Evolutionary conservation across 73 alveolate genomes (phyloP).

Genomic region (Paramecium pentaurelia): DNA sequence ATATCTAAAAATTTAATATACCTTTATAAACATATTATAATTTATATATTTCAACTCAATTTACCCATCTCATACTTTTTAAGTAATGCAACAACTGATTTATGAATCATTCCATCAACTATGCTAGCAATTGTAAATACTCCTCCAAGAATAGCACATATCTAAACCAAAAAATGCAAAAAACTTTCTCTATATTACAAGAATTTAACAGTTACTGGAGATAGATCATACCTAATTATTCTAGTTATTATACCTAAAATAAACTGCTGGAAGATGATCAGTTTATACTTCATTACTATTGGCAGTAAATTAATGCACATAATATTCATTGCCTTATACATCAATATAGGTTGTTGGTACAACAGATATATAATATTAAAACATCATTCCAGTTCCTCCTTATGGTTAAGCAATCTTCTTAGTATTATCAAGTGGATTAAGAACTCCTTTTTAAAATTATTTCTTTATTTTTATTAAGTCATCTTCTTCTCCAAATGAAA

Average conservation of each 20-base stretch:
- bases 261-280: conserved; percentile 76
- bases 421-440: conserved; percentile 77
- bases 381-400: conserved; percentile 27
- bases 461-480: conserved; percentile 70
- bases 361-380: conserved; percentile 85
- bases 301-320: conserved; percentile 86
- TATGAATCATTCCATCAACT: conserved; percentile 79
- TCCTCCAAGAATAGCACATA: conserved; percentile 99
- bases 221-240: conserved; percentile 83
- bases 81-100: conserved; percentile 66
- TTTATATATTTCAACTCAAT: conserved; percentile 58
- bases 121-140: conserved; percentile 96
- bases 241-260: conserved; percentile 57
- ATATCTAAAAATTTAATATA: too few species aligned
- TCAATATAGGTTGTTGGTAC: conserved; percentile 92
- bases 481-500: conserved; percentile 83
- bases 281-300: conserved; percentile 70
- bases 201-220: conserved; percentile 95
- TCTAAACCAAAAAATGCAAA: conserved; percentile 80
- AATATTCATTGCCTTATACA: conserved; percentile 62
- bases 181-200: conserved; percentile 81
- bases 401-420: conserved; percentile 18
- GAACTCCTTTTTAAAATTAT: conserved; percentile 71
- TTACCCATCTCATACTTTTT: conserved; percentile 74
- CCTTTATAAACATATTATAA: background rate